Percentiles rank a stretch among this genome's conserved stretches.
phyloP scores from a whole-genome alignment of 106 monocot genomes.

The Amphibolis antarctica region DNA sequence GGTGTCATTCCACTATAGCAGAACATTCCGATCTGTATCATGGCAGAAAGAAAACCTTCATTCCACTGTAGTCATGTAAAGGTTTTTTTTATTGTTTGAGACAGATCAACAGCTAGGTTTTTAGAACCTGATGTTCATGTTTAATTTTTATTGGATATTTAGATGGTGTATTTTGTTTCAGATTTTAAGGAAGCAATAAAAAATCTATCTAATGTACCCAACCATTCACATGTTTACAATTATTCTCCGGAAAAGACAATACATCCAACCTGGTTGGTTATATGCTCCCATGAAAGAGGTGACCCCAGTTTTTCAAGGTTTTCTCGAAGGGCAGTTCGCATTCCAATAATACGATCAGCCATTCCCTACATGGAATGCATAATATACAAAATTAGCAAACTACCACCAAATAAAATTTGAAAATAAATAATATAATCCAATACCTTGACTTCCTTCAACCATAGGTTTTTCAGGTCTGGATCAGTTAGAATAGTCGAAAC shows the following conservation, averaged over 20 bases:
- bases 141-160: neutral
- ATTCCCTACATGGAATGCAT: constrained; percentile 45
- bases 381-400: neutral
- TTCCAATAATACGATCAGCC: constrained; percentile 97
- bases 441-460: constrained; percentile 97
- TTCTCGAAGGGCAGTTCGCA: constrained; percentile 64
- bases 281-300: constrained; percentile 86
- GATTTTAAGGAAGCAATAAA: neutral
- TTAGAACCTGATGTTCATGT: neutral
- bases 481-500: constrained; percentile 81
- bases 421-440: neutral
- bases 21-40: constrained; percentile 95
- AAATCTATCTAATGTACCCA: neutral
- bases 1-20: constrained; percentile 96
- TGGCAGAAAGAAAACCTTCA: neutral
- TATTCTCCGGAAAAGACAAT: neutral
- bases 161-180: neutral
- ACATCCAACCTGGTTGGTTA: constrained; percentile 72
- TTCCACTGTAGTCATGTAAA: no score
- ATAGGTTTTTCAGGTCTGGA: constrained; percentile 68
- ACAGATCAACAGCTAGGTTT: no score
- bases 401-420: neutral
- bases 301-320: constrained; percentile 88
- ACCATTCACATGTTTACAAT: neutral
- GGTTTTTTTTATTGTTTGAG: neutral